These are phyloP conservation scores for Torulaspora globosa DNA, from an alignment of 1,139 yeast species.

Conservation along the genomic window DNA sequence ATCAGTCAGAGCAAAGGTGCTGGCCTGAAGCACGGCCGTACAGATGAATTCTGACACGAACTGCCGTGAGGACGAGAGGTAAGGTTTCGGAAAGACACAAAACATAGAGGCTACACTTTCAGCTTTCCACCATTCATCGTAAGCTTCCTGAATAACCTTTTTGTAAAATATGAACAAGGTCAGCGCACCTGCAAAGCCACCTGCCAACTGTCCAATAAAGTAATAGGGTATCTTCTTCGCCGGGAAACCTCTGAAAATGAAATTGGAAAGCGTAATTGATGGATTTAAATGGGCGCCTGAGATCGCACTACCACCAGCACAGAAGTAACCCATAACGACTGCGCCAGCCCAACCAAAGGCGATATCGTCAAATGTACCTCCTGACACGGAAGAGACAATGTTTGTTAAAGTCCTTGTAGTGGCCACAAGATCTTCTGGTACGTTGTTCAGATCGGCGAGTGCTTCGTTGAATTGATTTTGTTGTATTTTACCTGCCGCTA, in stretches of 20 bases:
- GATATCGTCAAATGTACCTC: conserved; percentile 43
- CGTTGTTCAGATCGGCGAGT: conserved; percentile 13
- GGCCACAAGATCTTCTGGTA: conserved; percentile 15
- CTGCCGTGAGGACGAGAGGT: conserved; percentile 43
- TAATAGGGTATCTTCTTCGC: conserved; percentile 42
- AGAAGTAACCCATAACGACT: conserved; percentile 45
- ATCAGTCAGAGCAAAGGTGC: conserved; percentile 47
- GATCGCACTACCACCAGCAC: conserved; percentile 43
- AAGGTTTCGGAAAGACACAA: conserved; percentile 45
- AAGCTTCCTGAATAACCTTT: conserved; percentile 27
- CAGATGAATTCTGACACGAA: conserved; percentile 45
- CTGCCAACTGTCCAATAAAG: conserved; percentile 41
- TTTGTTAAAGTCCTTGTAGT: conserved; percentile 20
- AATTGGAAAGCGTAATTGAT: conserved; percentile 42
- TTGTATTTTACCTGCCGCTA: conserved; percentile 23
- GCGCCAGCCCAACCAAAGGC: conserved; percentile 51
- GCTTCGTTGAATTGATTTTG: conserved; percentile 20
- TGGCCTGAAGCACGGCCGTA: conserved; percentile 43
- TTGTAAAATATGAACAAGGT: conserved; percentile 40
- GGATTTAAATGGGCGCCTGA: conserved; percentile 48
- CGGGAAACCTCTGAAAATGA: conserved; percentile 43
- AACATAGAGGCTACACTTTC: conserved; percentile 39
- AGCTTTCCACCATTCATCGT: conserved; percentile 27
- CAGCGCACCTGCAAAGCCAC: conserved; percentile 42
- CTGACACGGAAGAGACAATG: conserved; percentile 29